A percentile compares a stretch with the other conserved stretches of the same genome.
Conservation (phyloP, 306 rosid genomes). For the Medicago truncatula region MtrunA17r5.0-ANR NC_053048.1:33123001-33123500, state of each 20-base stretch:
- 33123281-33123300: slow-evolving; percentile 9
- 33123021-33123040: neutral
- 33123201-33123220: slow-evolving; percentile 20
- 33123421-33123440: slow-evolving; percentile 5
- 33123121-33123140: slow-evolving; percentile 45
- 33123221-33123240: slow-evolving; percentile 34
- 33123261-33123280: slow-evolving; percentile 1
- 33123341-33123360: too few relatives aligned
- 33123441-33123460: slow-evolving; percentile 1
- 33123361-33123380: too few relatives aligned
- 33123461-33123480: slow-evolving; percentile 3
- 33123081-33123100: slow-evolving; percentile 37
- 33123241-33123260: neutral
- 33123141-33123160: slow-evolving; percentile 34
- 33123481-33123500: neutral
- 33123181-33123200: slow-evolving; percentile 13
- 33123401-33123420: too few relatives aligned
- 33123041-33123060: slow-evolving; percentile 39
- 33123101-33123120: slow-evolving; percentile 31
- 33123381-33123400: too few relatives aligned
- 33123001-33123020: slow-evolving; percentile 28
- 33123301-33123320: slow-evolving; percentile 17
- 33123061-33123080: slow-evolving; percentile 36
- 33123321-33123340: neutral
- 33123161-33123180: slow-evolving; percentile 23